phyloP scores from a whole-genome alignment of 176 grass and related monocot species.

The Otatea glauca region DNA sequence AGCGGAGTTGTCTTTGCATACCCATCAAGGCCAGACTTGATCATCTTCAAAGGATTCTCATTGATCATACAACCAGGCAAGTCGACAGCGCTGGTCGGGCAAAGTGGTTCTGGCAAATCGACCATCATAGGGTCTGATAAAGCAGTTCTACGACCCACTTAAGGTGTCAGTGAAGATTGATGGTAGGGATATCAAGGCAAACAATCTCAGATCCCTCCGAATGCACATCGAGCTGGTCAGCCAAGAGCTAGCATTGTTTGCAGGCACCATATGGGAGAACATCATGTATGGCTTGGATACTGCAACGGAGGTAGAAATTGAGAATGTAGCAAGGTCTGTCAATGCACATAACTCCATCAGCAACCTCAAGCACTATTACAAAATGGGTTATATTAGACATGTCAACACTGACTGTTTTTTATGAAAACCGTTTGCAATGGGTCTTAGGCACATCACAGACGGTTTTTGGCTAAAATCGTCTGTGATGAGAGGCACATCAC shows the following conservation, averaged over 20 bases:
- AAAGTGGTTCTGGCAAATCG: constrained; percentile 95
- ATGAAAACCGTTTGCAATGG: too few relatives aligned
- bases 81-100: constrained; percentile 87
- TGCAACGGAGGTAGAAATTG: constrained; percentile 69
- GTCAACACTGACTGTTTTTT: too few relatives aligned
- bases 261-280: constrained; percentile 76
- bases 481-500: too few relatives aligned
- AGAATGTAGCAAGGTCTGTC: constrained; percentile 71
- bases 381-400: too few relatives aligned
- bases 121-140: constrained; percentile 89
- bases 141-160: constrained; percentile 88
- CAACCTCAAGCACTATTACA: constrained; percentile 83
- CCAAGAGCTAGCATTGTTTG: constrained; percentile 88
- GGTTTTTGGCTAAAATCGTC: too few relatives aligned
- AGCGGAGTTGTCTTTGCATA: constrained; percentile 52
- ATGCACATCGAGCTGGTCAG: constrained; percentile 83
- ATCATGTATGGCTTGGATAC: constrained; percentile 69
- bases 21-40: constrained; percentile 52
- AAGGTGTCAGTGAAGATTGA: constrained; percentile 71
- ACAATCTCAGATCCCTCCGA: constrained; percentile 66
- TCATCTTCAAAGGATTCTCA: constrained; percentile 85
- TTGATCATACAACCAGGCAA: constrained; percentile 76
- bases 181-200: constrained; percentile 69
- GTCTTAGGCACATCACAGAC: too few relatives aligned
- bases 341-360: constrained; percentile 95